phyloP scores from a whole-genome alignment of 2,329 filamentous ascomycete species.

The Apiospora marii region DNA sequence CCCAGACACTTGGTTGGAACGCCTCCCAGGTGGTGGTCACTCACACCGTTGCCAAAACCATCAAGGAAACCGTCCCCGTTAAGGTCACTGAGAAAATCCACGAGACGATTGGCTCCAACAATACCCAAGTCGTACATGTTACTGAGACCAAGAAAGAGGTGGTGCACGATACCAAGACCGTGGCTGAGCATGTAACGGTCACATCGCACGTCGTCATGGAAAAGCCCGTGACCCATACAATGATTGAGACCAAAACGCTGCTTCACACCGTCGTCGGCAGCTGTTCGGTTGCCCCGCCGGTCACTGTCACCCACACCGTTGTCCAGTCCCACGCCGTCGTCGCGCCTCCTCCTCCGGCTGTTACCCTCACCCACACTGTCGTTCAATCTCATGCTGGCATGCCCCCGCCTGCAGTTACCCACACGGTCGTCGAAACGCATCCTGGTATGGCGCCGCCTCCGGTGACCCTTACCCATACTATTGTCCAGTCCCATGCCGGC shows the following conservation, averaged over 20 bases:
- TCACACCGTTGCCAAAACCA: background rate
- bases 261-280: conserved; percentile 6
- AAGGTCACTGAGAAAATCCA: conserved; percentile 8
- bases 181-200: conserved; percentile 1
- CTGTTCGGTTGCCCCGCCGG: background rate
- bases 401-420: background rate
- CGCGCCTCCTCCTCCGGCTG: background rate
- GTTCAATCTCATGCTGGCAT: too few relatives aligned
- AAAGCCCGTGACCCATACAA: background rate
- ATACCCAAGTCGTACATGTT: background rate
- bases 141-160: conserved; percentile 8
- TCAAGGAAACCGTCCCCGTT: background rate
- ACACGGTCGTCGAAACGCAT: background rate
- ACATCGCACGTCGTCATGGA: conserved; percentile 8
- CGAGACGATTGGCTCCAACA: background rate
- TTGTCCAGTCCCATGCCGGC: background rate
- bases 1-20: conserved; percentile 2
- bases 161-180: conserved; percentile 10
- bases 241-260: conserved; percentile 11
- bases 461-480: background rate
- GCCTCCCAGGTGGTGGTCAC: conserved; percentile 4
- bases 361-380: too few relatives aligned
- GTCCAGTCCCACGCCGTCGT: background rate
- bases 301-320: background rate
- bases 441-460: background rate